Evolutionary conservation across 2,329 filamentous ascomycete genomes (phyloP), one percentile per base, ranked within the genome.

Genomic region (Lecanicillium sp.): DNA sequence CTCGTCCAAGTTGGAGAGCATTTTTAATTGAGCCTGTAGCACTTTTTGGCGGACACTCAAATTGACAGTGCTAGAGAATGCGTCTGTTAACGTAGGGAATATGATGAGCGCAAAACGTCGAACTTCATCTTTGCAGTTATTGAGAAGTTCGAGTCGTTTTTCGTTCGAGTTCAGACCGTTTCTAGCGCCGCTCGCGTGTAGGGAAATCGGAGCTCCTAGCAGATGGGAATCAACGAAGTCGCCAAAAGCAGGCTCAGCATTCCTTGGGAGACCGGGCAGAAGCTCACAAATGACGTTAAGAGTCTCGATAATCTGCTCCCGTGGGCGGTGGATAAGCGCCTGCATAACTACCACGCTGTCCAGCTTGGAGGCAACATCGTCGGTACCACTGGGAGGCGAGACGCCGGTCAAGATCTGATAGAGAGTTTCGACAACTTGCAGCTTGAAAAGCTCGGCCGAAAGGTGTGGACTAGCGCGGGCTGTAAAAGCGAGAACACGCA

Each of bases 331-430:
- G 37, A 98, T 95, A 46, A 98, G 71, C 28, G 94, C 88, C 64
- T 98, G 92, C 94, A 98, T 98, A 52, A 98, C 92, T 33, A 98
- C 78, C 40, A 96, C 90, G 54, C 88, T 95, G 60, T 96, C 90
- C 47, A 96, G 83, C 62, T 94, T 95, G 28, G 78, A 83, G 20
- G 80, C 83, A 41, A 87, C 76, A 56, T 90, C 81, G 27, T 88
- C 80, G 2, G 74, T 80, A 25, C 83, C 85, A 45, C 71, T 76
- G 1, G 92, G 92, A 2, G 92, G 89, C 0, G 92, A 96, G 3
- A 98, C 87, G 15, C 92, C 92, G 0, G 92, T 96, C 35, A 98
- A 65, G 30, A 98, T 96, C 60, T 98, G 92, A 56, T 96, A 98
- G 3, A 98, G 69, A 0, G 92, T 98, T 60, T 96, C 92, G 18